A percentile compares a stretch with the other conserved stretches of the same genome.
Conservation (phyloP, 257 asterid species). For the Fraxinus pennsylvanica region DNA sequence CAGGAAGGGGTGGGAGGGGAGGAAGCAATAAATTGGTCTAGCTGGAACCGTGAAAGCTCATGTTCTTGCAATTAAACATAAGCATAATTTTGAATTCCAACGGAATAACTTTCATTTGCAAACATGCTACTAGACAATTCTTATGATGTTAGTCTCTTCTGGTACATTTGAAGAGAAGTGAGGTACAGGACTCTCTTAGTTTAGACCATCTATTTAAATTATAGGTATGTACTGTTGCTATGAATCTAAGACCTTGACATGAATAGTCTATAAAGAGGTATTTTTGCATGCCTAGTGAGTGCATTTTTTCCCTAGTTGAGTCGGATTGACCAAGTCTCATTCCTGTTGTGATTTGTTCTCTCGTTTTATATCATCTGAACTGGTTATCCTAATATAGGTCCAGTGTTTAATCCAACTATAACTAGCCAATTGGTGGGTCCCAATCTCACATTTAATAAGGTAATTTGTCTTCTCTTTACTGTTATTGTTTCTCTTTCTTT, state of each 20-base stretch:
- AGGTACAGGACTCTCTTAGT: background rate
- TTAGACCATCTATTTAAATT: background rate
- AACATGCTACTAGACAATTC: background rate
- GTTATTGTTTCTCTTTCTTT: background rate
- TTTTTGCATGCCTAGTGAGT: background rate
- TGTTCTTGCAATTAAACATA: background rate
- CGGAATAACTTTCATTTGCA: background rate
- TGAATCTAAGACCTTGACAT: background rate
- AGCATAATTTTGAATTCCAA: background rate
- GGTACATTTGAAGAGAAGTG: background rate
- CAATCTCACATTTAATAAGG: constrained; percentile 57
- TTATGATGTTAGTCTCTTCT: background rate
- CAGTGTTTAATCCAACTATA: constrained; percentile 43
- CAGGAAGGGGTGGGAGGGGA: background rate
- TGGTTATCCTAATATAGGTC: constrained; percentile 40
- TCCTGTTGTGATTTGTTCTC: background rate
- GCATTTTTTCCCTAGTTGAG: background rate
- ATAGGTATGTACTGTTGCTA: background rate
- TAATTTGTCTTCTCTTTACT: constrained; percentile 26
- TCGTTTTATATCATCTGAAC: constrained; percentile 24
- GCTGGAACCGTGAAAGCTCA: background rate
- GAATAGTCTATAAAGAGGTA: background rate
- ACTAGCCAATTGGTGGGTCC: constrained; percentile 47
- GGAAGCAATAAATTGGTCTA: background rate
- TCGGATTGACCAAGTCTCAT: background rate